Evolutionary conservation across 257 asterid genomes (phyloP).

Genomic region (Eustoma russellianum): DNA sequence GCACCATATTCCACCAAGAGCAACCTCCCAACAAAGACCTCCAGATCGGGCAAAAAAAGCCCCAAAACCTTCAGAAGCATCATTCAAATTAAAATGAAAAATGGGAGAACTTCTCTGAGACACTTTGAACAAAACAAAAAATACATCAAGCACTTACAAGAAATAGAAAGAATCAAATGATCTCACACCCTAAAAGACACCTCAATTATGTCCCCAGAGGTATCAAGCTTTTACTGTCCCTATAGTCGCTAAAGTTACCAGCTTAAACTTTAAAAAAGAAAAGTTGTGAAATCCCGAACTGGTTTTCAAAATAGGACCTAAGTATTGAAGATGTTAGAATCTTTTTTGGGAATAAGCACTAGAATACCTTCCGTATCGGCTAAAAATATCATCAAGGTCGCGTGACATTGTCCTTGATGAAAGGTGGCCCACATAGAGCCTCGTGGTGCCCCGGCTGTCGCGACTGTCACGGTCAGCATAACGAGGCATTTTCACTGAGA

Average conservation of each 20-base stretch:
- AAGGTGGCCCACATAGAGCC: slow-evolving; percentile 52
- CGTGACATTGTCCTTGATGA: slow-evolving; percentile 51
- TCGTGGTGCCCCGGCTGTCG: slow-evolving; percentile 12
- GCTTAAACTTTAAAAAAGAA: no score
- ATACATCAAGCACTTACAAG: slow-evolving; percentile 11
- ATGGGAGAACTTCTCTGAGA: slow-evolving; percentile 27
- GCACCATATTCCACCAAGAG: slow-evolving; percentile 53
- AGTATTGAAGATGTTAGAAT: no score
- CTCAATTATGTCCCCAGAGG: background rate
- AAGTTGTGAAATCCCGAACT: no score
- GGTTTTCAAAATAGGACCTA: no score
- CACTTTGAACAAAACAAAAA: slow-evolving; percentile 19
- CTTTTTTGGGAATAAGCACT: no score
- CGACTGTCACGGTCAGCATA: slow-evolving; percentile 42
- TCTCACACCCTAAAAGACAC: no score
- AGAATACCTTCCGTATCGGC: slow-evolving; percentile 49
- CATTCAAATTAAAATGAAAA: slow-evolving; percentile 42
- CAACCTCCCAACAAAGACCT: slow-evolving; percentile 60
- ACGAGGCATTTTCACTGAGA: slow-evolving; percentile 41
- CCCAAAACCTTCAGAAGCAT: slow-evolving; percentile 60
- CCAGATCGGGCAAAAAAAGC: slow-evolving; percentile 43
- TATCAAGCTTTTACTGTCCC: no score
- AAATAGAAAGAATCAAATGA: slow-evolving; percentile 11
- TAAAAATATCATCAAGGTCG: slow-evolving; percentile 47
- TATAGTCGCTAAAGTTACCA: background rate